A percentile compares a stretch with the other conserved stretches of the same genome.
These are phyloP conservation scores for Blastomyces parvus DNA, from an alignment of 2,329 filamentous ascomycete genomes.

Conservation along the genomic window DNA sequence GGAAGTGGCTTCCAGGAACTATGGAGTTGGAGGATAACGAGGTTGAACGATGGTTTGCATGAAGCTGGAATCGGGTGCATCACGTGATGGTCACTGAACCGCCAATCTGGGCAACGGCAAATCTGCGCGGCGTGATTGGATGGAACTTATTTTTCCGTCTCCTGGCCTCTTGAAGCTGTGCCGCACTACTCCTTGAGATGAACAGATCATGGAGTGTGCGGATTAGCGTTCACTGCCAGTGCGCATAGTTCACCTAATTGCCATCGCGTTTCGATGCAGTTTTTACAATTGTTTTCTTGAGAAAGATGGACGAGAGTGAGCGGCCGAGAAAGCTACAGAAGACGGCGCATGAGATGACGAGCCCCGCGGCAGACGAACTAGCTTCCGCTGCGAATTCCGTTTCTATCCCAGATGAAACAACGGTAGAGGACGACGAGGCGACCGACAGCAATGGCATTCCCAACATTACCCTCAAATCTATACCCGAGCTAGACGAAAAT, in stretches of 20 bases:
- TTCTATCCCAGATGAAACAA: neutral
- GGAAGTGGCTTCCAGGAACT: conserved; percentile 19
- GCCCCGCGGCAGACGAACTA: conserved; percentile 15
- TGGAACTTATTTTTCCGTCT: neutral
- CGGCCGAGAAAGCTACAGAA: conserved; percentile 49
- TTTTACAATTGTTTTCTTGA: neutral
- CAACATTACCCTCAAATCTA: neutral
- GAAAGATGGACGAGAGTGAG: conserved; percentile 47
- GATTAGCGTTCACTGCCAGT: no score
- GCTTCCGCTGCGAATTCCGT: neutral
- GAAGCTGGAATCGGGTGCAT: neutral
- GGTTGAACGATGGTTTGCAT: neutral
- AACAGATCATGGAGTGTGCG: no score
- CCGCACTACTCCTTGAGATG: neutral
- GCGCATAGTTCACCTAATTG: neutral
- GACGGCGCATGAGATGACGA: conserved; percentile 31
- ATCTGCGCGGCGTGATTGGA: neutral
- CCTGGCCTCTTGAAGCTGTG: no score
- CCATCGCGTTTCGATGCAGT: neutral
- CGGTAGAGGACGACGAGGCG: neutral
- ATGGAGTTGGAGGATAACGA: conserved; percentile 13
- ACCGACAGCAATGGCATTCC: neutral
- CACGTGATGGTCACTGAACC: neutral
- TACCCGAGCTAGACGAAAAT: conserved; percentile 8
- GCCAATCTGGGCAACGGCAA: neutral